Evolutionary conservation across 345 rosid genomes (phyloP).

Genomic region (Hibiscus syriacus): DNA sequence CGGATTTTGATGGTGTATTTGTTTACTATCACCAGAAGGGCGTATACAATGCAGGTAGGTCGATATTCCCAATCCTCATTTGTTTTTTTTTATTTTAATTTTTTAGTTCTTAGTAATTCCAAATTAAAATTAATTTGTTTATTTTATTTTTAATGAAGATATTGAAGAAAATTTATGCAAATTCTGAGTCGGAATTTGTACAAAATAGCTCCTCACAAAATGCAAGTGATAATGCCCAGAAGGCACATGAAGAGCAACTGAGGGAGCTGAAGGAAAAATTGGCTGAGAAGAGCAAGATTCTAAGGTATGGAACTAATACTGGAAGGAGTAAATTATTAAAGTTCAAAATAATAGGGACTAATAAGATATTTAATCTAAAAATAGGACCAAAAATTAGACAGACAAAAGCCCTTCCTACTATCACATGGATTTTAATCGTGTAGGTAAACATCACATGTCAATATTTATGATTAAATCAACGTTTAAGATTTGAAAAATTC

Average conservation of each 20-base stretch:
- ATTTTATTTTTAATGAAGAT: conserved; percentile 3
- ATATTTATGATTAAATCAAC: too few species aligned
- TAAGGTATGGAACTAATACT: conserved; percentile 21
- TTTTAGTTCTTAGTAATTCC: background rate
- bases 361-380: too few species aligned
- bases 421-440: too few species aligned
- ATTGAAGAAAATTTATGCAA: conserved; percentile 13
- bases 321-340: too few species aligned
- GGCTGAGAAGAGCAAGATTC: conserved; percentile 15
- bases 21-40: conserved; percentile 9
- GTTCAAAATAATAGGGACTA: too few species aligned
- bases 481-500: conserved; percentile 10
- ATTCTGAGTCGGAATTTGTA: background rate
- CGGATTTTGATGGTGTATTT: background rate
- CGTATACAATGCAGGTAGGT: conserved; percentile 16
- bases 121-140: background rate
- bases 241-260: conserved; percentile 9
- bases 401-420: too few species aligned
- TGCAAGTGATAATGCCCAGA: conserved; percentile 2
- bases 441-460: background rate
- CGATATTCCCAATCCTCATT: background rate
- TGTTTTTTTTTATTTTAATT: background rate
- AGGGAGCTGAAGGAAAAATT: conserved; percentile 13
- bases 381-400: too few species aligned
- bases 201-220: background rate